Evolutionary conservation across 345 rosid genomes (phyloP), one percentile per base, ranked within the genome.

Genomic region (Hibiscus tridactylites): DNA sequence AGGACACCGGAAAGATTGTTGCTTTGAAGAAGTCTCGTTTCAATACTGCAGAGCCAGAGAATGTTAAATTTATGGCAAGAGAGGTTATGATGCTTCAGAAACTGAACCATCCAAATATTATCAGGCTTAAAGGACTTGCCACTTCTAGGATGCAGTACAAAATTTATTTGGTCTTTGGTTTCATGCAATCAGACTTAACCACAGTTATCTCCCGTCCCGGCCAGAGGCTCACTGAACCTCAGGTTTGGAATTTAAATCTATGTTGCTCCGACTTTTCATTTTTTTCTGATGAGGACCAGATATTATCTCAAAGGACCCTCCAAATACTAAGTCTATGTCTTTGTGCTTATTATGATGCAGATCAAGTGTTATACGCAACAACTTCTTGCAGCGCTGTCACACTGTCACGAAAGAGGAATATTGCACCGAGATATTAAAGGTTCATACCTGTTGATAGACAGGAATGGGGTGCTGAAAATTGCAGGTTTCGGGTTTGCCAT

Each of bases 121-220:
- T 93, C 83, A 89, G 86, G 68, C 90, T 93, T 37, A 89, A 88
- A 86, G 97, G 98, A 61, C 56, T 89, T 9, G 98, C 95, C 50
- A 91, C 93, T 2, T 91, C 97, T n/a, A 91, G 97, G 80, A 88
- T 93, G 90, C 93, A 92, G 76, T 92, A 89, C 62, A 93, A 97
- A 61, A 86, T 93, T 61, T 93, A 91, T 75, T 84, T 91, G 16
- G 98, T 92, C 9, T 89, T 92, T 17, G 93, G 84, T 70, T 82
- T 75, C 81, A 88, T 90, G 95, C 84, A 49, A 73, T 82, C 85
- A 0, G 96, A 91, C 68, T 80, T 91, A 1, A 88, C 93, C 26
- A 85, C 83, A 71, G 59, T 93, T 61, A 88, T 89, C 62, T 78
- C 86, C 35, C 84, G 85, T 29, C 93, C 88, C 3, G 91, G 89